These are phyloP conservation scores for Fusarium acutatum DNA, from an alignment of 2,329 filamentous ascomycete species.

Conservation along the genomic window DNA sequence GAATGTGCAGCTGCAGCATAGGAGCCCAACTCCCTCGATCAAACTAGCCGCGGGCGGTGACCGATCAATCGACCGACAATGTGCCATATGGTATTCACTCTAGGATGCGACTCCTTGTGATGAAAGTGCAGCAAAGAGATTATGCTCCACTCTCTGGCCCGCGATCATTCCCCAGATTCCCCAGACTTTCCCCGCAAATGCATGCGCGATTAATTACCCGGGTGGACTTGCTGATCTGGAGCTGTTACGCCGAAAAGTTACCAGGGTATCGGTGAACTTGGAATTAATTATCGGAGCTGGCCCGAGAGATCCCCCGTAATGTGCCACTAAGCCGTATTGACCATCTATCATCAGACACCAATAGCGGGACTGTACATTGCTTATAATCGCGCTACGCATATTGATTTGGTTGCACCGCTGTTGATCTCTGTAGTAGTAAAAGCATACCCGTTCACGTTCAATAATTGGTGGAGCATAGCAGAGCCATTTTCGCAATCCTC, in stretches of 20 bases:
- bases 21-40: no score
- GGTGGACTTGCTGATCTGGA: not conserved
- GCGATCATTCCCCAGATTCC: not conserved
- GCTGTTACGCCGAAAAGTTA: not conserved
- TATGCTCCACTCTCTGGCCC: not conserved
- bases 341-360: not conserved
- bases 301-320: not conserved
- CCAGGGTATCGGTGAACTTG: no score
- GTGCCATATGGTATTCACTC: no score
- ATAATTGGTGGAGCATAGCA: not conserved
- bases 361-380: not conserved
- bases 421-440: not conserved
- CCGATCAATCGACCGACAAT: not conserved
- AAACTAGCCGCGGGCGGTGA: not conserved
- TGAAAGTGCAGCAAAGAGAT: no score
- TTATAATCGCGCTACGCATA: rapidly evolving
- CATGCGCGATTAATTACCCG: not conserved
- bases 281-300: not conserved
- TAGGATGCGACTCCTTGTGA: no score
- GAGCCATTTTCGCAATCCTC: not conserved
- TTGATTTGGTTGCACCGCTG: not conserved
- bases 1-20: no score
- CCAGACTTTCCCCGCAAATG: not conserved
- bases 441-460: rapidly evolving
- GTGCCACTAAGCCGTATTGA: not conserved